A percentile compares a stretch with the other conserved stretches of the same genome.
Conservation (phyloP, 1,139 yeast genomes). For the Geotrichum histeridarum region DNA sequence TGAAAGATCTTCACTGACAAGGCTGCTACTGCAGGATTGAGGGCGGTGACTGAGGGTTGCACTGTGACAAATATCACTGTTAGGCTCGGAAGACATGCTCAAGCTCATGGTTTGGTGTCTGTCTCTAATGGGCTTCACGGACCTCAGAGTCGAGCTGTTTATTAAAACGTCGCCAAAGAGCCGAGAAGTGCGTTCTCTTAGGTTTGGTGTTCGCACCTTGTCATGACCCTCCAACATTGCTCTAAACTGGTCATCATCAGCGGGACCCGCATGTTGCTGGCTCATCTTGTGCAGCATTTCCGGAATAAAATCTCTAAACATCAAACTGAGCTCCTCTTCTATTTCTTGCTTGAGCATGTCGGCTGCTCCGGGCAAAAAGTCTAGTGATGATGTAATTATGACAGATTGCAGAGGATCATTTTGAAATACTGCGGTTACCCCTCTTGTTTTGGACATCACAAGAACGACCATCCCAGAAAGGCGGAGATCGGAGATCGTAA, state of each 20-base stretch:
- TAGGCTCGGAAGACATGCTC: background rate
- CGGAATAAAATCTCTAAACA: slow-evolving; percentile 73
- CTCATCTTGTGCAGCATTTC: slow-evolving; percentile 57
- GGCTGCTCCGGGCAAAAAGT: slow-evolving; percentile 68
- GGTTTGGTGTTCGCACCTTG: background rate
- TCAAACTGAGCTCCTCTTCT: slow-evolving; percentile 62
- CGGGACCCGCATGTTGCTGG: background rate
- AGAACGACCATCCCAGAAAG: slow-evolving; percentile 65
- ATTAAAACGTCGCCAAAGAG: background rate
- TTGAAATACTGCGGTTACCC: slow-evolving; percentile 65
- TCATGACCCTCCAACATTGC: slow-evolving; percentile 5
- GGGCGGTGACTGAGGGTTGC: background rate
- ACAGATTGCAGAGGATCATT: slow-evolving; percentile 75
- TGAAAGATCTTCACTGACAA: background rate
- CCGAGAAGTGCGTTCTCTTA: background rate
- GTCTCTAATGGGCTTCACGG: slow-evolving; percentile 1
- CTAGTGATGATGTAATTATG: slow-evolving; percentile 66
- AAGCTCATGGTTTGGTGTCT: slow-evolving; percentile 2
- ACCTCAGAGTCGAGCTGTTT: slow-evolving; percentile 6
- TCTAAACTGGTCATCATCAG: slow-evolving; percentile 5
- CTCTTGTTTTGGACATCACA: slow-evolving; percentile 64
- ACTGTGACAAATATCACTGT: background rate
- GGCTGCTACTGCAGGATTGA: background rate
- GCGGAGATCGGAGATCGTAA: slow-evolving; percentile 56
- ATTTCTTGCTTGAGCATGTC: slow-evolving; percentile 63